Conservation (phyloP, 352 stramenopile species). For the Phytophthora litchii region DNA sequence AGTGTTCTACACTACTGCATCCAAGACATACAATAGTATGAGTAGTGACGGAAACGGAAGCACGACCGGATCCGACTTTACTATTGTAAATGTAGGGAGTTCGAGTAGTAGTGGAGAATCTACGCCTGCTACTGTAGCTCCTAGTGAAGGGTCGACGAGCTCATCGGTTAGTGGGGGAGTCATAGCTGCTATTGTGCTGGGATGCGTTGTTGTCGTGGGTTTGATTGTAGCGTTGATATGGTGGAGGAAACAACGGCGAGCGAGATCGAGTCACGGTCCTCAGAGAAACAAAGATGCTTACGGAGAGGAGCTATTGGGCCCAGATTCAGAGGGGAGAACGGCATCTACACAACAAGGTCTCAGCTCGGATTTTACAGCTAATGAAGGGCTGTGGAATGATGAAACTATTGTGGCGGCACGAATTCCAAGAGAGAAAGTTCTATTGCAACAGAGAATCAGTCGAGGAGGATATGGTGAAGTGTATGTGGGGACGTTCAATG, state of each 20-base stretch:
- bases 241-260: slow-evolving; percentile 7
- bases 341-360: slow-evolving; percentile 1
- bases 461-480: slow-evolving; percentile 51
- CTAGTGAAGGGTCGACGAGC: background rate
- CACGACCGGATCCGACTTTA: slow-evolving; percentile 19
- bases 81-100: slow-evolving; percentile 8
- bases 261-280: background rate
- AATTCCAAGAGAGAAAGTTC: slow-evolving; percentile 45
- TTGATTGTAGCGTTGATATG: slow-evolving; percentile 9
- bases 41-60: slow-evolving; percentile 4
- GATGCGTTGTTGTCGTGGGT: slow-evolving; percentile 5
- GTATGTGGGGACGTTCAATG: slow-evolving; percentile 42
- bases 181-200: slow-evolving; percentile 26
- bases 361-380: slow-evolving; percentile 2
- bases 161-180: slow-evolving; percentile 19
- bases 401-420: slow-evolving; percentile 31
- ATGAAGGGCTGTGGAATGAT: slow-evolving; percentile 28
- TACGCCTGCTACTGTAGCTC: background rate
- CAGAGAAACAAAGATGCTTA: slow-evolving; percentile 7
- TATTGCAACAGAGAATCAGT: slow-evolving; percentile 35
- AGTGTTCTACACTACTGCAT: slow-evolving; percentile 24
- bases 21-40: slow-evolving; percentile 15
- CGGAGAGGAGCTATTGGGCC: slow-evolving; percentile 6
- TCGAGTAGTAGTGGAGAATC: slow-evolving; percentile 4
- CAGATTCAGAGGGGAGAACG: slow-evolving; percentile 20